A percentile compares a stretch with the other conserved stretches of the same genome.
These are phyloP conservation scores for Geopyxis carbonaria DNA, from an alignment of 495 filamentous ascomycete species.

Conservation along the genomic window DNA sequence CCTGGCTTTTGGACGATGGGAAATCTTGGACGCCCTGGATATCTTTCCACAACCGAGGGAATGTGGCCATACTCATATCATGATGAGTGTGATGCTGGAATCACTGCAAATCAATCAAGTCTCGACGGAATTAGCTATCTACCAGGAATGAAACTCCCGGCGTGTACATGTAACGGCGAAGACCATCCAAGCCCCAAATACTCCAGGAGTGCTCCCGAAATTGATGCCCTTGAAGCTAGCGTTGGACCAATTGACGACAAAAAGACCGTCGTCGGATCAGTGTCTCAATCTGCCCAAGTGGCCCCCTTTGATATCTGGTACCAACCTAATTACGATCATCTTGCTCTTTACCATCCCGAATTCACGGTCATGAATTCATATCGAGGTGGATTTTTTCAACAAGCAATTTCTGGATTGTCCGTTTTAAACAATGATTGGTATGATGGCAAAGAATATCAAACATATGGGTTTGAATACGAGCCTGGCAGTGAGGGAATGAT, in stretches of 20 bases:
- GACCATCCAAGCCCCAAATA: constrained; percentile 57
- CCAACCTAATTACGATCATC: constrained; percentile 50
- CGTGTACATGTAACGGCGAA: constrained; percentile 45
- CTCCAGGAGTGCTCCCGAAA: constrained; percentile 56
- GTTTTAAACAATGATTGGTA: constrained; percentile 66
- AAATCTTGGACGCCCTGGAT: constrained; percentile 52
- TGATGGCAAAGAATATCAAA: constrained; percentile 56
- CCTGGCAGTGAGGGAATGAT: constrained; percentile 44
- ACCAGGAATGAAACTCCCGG: constrained; percentile 58
- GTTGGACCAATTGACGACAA: constrained; percentile 35
- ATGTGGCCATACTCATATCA: constrained; percentile 67
- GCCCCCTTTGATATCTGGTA: constrained; percentile 68
- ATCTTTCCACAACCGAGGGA: constrained; percentile 54
- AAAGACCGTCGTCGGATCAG: constrained; percentile 35
- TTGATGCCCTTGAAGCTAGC: constrained; percentile 59
- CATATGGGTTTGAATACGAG: constrained; percentile 56
- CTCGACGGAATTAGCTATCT: constrained; percentile 49
- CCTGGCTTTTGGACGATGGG: constrained; percentile 73
- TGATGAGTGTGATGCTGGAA: constrained; percentile 54
- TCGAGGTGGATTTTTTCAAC: constrained; percentile 51
- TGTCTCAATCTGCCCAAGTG: constrained; percentile 55
- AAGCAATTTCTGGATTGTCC: constrained; percentile 52
- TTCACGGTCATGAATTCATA: constrained; percentile 50
- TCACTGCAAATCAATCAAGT: constrained; percentile 60
- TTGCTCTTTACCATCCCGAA: constrained; percentile 44